Conservation (phyloP, 1,284 basidiomycete genomes). For the Melanopsichium pennsylvanicum region DNA sequence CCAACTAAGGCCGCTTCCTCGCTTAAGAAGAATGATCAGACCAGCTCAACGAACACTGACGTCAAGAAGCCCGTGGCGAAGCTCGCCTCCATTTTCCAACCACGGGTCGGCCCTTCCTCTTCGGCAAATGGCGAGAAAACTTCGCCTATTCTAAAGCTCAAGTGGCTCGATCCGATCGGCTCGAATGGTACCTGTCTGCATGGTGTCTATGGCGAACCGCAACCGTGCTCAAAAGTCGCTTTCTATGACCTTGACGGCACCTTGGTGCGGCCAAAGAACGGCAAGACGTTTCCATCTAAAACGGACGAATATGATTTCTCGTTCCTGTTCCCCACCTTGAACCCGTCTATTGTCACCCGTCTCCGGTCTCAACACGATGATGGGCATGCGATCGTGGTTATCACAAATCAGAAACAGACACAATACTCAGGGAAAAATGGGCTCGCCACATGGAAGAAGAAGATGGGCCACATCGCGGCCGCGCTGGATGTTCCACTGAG, state of each 20-base stretch:
- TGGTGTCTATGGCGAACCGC: conserved; percentile 28
- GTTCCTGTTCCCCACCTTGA: conserved; percentile 19
- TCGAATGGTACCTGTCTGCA: conserved; percentile 30
- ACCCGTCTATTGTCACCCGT: conserved; percentile 8
- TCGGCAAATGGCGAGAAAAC: background rate
- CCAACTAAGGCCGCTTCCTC: conserved; percentile 4
- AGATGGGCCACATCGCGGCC: conserved; percentile 40
- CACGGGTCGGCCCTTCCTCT: background rate
- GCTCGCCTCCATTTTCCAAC: conserved; percentile 42
- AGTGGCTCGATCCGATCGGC: conserved; percentile 38
- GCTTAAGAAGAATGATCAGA: background rate
- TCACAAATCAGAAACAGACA: conserved; percentile 53
- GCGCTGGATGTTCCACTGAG: conserved; percentile 50
- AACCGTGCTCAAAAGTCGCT: conserved; percentile 32
- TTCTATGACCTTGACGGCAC: conserved; percentile 59
- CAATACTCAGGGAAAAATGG: conserved; percentile 13
- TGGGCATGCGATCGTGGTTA: conserved; percentile 36
- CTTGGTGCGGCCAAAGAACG: conserved; percentile 44
- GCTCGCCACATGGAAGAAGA: conserved; percentile 47
- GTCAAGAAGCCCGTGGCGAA: conserved; percentile 9
- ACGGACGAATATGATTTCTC: conserved; percentile 52
- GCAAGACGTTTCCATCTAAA: conserved; percentile 42
- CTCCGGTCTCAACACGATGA: conserved; percentile 21
- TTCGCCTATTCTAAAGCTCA: conserved; percentile 5
- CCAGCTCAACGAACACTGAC: background rate